These are phyloP conservation scores for Brassica hybrid DNA, from an alignment of 441 rosid genomes.

Conservation along the genomic window DNA sequence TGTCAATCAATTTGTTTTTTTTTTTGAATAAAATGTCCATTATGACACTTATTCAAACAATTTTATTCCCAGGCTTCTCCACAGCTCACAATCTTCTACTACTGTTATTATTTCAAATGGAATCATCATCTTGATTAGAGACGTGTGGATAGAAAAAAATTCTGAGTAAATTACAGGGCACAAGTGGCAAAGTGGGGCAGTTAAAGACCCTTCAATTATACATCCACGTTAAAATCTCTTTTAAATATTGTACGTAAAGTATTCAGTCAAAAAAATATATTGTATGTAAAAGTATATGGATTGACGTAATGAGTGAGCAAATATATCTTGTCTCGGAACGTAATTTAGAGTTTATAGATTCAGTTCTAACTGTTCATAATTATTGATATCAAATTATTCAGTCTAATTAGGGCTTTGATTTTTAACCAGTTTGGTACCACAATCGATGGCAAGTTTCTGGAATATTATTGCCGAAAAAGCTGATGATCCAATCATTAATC, in stretches of 20 bases:
- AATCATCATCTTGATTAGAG: constrained; percentile 9
- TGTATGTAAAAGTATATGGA: neutral
- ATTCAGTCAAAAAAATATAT: too few species aligned
- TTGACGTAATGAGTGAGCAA: neutral
- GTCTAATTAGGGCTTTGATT: neutral
- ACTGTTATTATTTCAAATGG: neutral
- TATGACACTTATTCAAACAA: constrained; percentile 17
- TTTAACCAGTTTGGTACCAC: too few species aligned
- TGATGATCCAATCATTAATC: constrained; percentile 24
- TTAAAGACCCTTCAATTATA: constrained; percentile 30
- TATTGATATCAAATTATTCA: neutral
- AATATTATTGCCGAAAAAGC: neutral
- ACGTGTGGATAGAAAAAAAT: neutral
- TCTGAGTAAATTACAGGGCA: constrained; percentile 12
- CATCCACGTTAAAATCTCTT: neutral
- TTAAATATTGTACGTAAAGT: too few species aligned
- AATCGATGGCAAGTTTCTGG: neutral
- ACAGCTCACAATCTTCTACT: constrained; percentile 38
- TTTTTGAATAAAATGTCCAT: too few species aligned
- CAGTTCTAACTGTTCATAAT: neutral
- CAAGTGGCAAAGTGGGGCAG: constrained; percentile 30
- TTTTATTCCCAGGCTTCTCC: constrained; percentile 38
- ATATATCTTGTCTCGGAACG: neutral
- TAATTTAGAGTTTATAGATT: constrained; percentile 3
- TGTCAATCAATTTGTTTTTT: constrained; percentile 39